Percentiles rank a stretch among this genome's conserved stretches.
Conservation (phyloP, 441 rosid species). For the Macaranga tanarius region DNA sequence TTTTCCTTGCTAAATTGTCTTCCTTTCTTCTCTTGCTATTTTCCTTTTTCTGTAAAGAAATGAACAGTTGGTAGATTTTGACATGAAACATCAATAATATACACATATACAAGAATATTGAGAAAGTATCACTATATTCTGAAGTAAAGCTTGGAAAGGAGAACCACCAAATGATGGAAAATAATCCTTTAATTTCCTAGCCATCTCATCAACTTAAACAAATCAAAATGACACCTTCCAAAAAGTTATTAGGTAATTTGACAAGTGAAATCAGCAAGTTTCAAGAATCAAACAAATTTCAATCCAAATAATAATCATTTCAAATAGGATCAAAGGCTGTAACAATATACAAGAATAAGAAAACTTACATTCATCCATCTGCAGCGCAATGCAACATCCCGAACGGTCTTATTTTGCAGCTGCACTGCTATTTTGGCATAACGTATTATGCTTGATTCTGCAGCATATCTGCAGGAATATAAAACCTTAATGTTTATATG, state of each 20-base stretch:
- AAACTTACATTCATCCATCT: conserved; percentile 73
- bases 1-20: conserved; percentile 42
- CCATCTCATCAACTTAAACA: not conserved
- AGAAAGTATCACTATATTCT: not conserved
- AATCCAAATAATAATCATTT: not conserved
- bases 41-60: conserved; percentile 55
- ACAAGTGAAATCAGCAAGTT: conserved; percentile 1
- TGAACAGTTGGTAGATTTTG: conserved; percentile 7
- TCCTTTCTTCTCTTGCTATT: conserved; percentile 65
- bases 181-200: not conserved
- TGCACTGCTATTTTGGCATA: conserved; percentile 78
- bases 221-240: not conserved
- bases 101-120: not conserved
- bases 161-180: conserved; percentile 1
- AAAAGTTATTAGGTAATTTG: not conserved
- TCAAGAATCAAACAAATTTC: not conserved
- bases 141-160: not conserved
- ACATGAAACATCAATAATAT: not conserved
- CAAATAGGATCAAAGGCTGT: not conserved
- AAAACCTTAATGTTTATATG: conserved; percentile 1
- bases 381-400: conserved; percentile 76
- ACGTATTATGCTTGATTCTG: conserved; percentile 44
- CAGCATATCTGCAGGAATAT: conserved; percentile 39
- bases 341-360: not conserved
- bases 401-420: conserved; percentile 61